Percentiles rank a stretch among this genome's conserved stretches.
Conservation (phyloP, 805 yeast genomes). For the Lachancea quebecensis region DNA sequence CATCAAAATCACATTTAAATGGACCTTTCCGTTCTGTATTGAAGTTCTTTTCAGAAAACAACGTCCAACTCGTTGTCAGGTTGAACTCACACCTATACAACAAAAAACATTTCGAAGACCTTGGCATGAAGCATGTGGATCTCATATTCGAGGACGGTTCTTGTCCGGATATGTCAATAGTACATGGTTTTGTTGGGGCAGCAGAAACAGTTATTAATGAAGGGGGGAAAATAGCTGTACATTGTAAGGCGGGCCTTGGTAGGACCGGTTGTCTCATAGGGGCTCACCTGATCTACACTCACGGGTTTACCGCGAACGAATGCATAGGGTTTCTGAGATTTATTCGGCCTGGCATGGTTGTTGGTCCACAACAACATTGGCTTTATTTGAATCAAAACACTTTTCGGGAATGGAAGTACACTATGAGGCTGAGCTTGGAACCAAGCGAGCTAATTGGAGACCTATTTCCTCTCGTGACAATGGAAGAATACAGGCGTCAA, state of each 20-base stretch:
- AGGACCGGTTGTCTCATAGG: conserved; percentile 97
- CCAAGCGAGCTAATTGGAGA: conserved; percentile 67
- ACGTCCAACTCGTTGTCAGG: conserved; percentile 85
- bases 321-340: conserved; percentile 95
- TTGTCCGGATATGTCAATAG: conserved; percentile 91
- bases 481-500: conserved; percentile 55
- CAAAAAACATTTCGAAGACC: conserved; percentile 69
- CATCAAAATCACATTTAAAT: conserved; percentile 36
- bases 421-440: conserved; percentile 69
- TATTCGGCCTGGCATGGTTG: conserved; percentile 99
- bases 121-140: conserved; percentile 84
- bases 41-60: conserved; percentile 60
- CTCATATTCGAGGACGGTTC: conserved; percentile 98
- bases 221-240: conserved; percentile 96
- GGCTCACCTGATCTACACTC: conserved; percentile 91
- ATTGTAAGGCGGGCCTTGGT: conserved; percentile 97
- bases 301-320: conserved; percentile 95
- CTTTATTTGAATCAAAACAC: conserved; percentile 91
- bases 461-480: conserved; percentile 50
- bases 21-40: conserved; percentile 79
- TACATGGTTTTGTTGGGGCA: conserved; percentile 88
- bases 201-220: conserved; percentile 80
- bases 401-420: conserved; percentile 91
- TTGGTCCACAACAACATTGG: conserved; percentile 99
- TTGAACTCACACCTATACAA: conserved; percentile 89